A percentile compares a stretch with the other conserved stretches of the same genome.
phyloP scores from a whole-genome alignment of 768 basidiomycete genomes.

The Psilocybe cubensis region DNA sequence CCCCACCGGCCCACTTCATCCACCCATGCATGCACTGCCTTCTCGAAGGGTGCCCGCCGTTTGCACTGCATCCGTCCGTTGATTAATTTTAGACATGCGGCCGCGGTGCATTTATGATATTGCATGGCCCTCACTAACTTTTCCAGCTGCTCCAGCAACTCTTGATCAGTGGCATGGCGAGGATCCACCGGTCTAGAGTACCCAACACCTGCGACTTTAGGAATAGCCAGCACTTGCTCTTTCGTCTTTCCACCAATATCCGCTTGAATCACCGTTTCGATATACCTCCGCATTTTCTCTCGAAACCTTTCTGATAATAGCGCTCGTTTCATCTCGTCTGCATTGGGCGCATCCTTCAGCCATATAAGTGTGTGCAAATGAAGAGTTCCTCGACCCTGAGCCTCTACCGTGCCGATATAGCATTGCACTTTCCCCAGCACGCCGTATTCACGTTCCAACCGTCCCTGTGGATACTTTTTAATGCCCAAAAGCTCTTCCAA shows the following conservation, averaged over 20 bases:
- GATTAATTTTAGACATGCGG: conserved; percentile 21
- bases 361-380: conserved; percentile 39
- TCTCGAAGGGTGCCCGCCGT: conserved; percentile 30
- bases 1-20: conserved; percentile 31
- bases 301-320: conserved; percentile 9
- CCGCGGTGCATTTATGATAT: conserved; percentile 31
- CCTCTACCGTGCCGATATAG: conserved; percentile 45
- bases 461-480: conserved; percentile 4
- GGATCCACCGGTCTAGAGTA: conserved; percentile 42
- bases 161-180: not conserved
- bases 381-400: conserved; percentile 38
- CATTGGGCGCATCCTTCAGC: conserved; percentile 34
- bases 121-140: conserved; percentile 30
- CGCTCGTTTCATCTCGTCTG: conserved; percentile 25
- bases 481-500: conserved; percentile 38
- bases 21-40: conserved; percentile 26
- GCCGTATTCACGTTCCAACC: conserved; percentile 25
- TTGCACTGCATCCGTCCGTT: conserved; percentile 33
- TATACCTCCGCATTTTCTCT: conserved; percentile 21
- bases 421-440: conserved; percentile 31
- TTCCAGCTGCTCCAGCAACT: conserved; percentile 16
- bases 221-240: conserved; percentile 17
- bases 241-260: conserved; percentile 24
- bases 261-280: conserved; percentile 34
- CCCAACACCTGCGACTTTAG: conserved; percentile 22